Evolutionary conservation across 2,329 filamentous ascomycete genomes (phyloP), one percentile per base, ranked within the genome.

Genomic region (Fusarium oxysporum): DNA sequence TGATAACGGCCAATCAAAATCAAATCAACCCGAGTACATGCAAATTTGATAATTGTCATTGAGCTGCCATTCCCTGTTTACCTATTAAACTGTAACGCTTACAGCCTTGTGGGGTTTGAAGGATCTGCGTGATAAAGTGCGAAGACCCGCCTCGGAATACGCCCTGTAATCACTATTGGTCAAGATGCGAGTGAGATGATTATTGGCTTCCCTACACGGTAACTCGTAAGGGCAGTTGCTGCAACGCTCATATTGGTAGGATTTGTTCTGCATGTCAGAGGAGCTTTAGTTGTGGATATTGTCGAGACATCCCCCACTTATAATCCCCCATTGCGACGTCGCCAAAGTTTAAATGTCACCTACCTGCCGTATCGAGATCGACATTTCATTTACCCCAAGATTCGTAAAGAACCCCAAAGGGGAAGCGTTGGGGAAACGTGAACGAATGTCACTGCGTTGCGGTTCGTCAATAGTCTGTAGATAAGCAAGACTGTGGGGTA

Each of bases 81-180:
- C n/a, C n/a, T 25, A 25, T 35, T 17, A 51, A 21, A 35, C 11
- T 35, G 32, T 19, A 35, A 25, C 32, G 32, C 48, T 35, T 51
- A 14, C 32, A 50, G 48, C 48, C 48, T 51, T 51, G 32, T 35
- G n/a, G 48, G 32, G 48, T 35, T 25, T 12, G 48, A 51, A 51
- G 48, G 48, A 51, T 51, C 48, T 25, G 32, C 32, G 32, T 51
- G 32, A 51, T 35, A 21, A 35, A 35, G 32, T 51, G 32, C 12
- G 30, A 35, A 10, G 32, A 35, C 48, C 48, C 32, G 48, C 17
- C 30, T 51, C 32, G 48, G 48, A 51, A 10, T 6, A 8, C 12
- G 11, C n/a, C 48, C 32, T 8, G n/a, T 19, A 19, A 25, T 14
- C 17, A 14, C 32, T 0, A 51, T 51, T 51, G 48, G 48, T 19